Evolutionary conservation across 768 basidiomycete species (phyloP), one percentile per base, ranked within the genome.

Genomic region (Russula compacta): DNA sequence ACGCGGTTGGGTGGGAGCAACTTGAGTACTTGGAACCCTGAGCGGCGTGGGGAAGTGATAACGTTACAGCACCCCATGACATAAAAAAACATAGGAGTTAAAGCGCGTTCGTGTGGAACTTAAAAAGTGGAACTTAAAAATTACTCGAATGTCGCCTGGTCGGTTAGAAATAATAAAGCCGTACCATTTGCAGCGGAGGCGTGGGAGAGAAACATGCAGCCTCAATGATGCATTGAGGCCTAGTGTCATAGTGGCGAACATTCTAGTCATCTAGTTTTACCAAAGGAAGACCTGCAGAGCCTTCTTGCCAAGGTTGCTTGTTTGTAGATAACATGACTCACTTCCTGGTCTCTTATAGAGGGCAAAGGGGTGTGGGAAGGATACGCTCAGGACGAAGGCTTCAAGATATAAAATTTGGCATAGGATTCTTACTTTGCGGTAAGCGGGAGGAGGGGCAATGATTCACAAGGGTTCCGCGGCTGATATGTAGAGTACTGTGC

Each of bases 401-500:
- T 10, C 17, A 39, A 21, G 2, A 10, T 17, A n/a, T 12, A 12
- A 9, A 42, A 42, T 33, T 4, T 14, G n/a, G 29, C 29, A 35
- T 39, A 49, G 50, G n/a, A 11, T 32, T 29, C n/a, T 40, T 11
- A n/a, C 39, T 40, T 32, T 32, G 2, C 49, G 15, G 43, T n/a
- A 54, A 32, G 29, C 29, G 29, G n/a, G 14, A n/a, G 44, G 35
- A 46, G 21, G 21, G 40, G 21, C n/a, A n/a, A 36, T n/a, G 39
- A 21, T 46, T 61, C 36, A 61, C 51, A 61, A 24, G 38, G 55
- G 50, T 40, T 61, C 60, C 39, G 35, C 60, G 0, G 49, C 55
- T 24, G 55, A 61, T 52, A 57, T 91, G 71, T 90, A 92, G 39
- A 89, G 73, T 57, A 90, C 89, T 90, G 59, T 7, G 59, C 14